These are phyloP conservation scores for Alternaria atra DNA, from an alignment of 2,329 filamentous ascomycete species.

Conservation along the genomic window DNA sequence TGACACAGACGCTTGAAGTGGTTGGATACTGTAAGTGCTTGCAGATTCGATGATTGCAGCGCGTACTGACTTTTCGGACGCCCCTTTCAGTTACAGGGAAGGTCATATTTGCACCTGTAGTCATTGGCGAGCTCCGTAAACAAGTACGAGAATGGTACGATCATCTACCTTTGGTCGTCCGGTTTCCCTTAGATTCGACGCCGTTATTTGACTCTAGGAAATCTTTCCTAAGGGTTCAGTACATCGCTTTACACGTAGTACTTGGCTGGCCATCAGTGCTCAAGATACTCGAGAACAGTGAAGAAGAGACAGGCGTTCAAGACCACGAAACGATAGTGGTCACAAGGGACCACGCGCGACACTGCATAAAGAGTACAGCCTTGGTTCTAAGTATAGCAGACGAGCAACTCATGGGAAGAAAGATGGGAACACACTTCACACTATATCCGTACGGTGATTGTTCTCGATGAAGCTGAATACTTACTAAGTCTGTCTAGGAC, in stretches of 20 bases:
- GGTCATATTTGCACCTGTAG: slow-evolving; percentile 38
- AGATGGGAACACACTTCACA: slow-evolving; percentile 37
- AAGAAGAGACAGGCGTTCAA: slow-evolving; percentile 16
- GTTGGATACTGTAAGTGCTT: slow-evolving; percentile 31
- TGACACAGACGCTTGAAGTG: slow-evolving; percentile 39
- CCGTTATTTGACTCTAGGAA: slow-evolving; percentile 40
- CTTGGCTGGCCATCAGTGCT: slow-evolving; percentile 41
- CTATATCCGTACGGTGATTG: slow-evolving; percentile 22
- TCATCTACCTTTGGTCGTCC: slow-evolving; percentile 33
- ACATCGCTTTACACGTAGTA: slow-evolving; percentile 40
- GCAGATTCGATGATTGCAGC: background rate
- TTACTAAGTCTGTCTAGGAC: slow-evolving; percentile 14
- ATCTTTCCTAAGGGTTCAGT: slow-evolving; percentile 40
- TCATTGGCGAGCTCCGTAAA: slow-evolving; percentile 35
- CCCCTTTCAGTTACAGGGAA: slow-evolving; percentile 22
- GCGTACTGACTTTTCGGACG: background rate
- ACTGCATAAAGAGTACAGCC: slow-evolving; percentile 21
- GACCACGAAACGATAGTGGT: slow-evolving; percentile 26
- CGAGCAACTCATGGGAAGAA: slow-evolving; percentile 35
- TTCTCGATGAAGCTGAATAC: slow-evolving; percentile 1
- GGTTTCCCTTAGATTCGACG: slow-evolving; percentile 35
- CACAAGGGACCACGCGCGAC: slow-evolving; percentile 28
- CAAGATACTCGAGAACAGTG: slow-evolving; percentile 29
- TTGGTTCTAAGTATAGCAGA: slow-evolving; percentile 32
- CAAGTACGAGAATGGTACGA: slow-evolving; percentile 40